phyloP scores from a whole-genome alignment of 78 protist genomes.

The Dictyostelium intermedium region DNA sequence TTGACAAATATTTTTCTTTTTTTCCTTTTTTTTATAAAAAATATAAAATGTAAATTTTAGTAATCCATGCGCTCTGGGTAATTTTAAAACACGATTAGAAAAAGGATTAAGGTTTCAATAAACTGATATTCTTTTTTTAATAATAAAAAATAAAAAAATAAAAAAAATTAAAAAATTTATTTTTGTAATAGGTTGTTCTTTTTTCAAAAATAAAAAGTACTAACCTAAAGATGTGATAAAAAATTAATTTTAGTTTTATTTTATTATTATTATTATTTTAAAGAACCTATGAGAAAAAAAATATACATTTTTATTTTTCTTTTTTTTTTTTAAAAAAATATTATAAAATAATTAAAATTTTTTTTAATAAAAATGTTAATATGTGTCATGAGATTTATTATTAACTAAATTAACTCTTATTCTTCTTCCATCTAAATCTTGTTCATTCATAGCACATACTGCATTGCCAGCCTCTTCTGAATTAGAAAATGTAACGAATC shows the following conservation, averaged over 20 bases:
- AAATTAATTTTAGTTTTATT: too few species aligned
- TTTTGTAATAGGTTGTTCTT: background rate
- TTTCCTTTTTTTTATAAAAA: too few species aligned
- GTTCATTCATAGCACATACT: background rate
- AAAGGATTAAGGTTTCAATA: background rate
- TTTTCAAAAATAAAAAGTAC: background rate
- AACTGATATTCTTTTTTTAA: background rate
- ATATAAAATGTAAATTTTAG: background rate
- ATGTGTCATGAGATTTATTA: too few species aligned
- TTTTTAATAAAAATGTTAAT: too few species aligned
- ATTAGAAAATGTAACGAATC: background rate
- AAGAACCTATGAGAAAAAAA: too few species aligned
- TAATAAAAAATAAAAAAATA: background rate
- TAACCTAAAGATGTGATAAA: background rate
- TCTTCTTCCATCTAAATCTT: background rate
- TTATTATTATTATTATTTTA: too few species aligned
- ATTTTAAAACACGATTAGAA: background rate
- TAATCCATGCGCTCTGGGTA: constrained; percentile 44
- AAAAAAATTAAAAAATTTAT: background rate
- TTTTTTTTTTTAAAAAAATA: too few species aligned
- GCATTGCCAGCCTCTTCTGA: background rate
- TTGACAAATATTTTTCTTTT: too few species aligned
- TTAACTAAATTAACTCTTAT: background rate
- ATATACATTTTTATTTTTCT: too few species aligned
- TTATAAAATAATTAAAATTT: too few species aligned